These are phyloP conservation scores for Xerocomellus dryophilus DNA, from an alignment of 768 basidiomycete species.

Conservation along the genomic window DNA sequence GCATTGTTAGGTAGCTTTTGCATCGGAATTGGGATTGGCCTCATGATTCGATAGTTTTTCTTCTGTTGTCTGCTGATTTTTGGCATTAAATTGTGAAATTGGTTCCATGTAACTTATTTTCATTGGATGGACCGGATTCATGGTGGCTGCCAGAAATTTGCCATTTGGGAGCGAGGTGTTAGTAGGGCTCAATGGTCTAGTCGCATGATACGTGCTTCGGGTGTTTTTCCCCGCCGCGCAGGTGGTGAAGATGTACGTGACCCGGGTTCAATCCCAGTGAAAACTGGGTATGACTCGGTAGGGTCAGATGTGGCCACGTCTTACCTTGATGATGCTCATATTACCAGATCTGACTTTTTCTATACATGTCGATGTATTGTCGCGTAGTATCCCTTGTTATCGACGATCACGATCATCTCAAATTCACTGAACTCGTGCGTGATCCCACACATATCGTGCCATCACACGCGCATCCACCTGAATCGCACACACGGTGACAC, in stretches of 20 bases:
- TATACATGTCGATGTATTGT: too few species aligned
- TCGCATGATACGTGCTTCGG: conserved; percentile 38
- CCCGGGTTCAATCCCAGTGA: conserved; percentile 35
- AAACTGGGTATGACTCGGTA: too few species aligned
- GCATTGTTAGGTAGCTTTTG: conserved; percentile 43
- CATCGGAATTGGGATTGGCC: conserved; percentile 44
- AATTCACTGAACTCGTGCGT: too few species aligned
- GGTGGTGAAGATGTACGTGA: conserved; percentile 36
- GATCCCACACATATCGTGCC: too few species aligned
- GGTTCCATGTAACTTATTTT: background rate
- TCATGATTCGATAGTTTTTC: conserved; percentile 30
- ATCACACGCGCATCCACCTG: too few species aligned
- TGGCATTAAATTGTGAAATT: background rate
- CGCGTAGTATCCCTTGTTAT: too few species aligned
- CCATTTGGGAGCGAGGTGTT: background rate
- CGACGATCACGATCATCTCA: too few species aligned
- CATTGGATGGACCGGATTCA: background rate
- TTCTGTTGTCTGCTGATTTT: background rate
- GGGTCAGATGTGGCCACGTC: too few species aligned
- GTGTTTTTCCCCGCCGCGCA: conserved; percentile 11
- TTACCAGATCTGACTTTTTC: too few species aligned
- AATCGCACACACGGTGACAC: too few species aligned
- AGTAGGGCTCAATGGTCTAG: conserved; percentile 34
- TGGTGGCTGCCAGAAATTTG: background rate
- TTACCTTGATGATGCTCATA: too few species aligned